Evolutionary conservation across 1,284 basidiomycete genomes (phyloP), one percentile per base, ranked within the genome.

Genomic region (Rhizopogon parksii): DNA sequence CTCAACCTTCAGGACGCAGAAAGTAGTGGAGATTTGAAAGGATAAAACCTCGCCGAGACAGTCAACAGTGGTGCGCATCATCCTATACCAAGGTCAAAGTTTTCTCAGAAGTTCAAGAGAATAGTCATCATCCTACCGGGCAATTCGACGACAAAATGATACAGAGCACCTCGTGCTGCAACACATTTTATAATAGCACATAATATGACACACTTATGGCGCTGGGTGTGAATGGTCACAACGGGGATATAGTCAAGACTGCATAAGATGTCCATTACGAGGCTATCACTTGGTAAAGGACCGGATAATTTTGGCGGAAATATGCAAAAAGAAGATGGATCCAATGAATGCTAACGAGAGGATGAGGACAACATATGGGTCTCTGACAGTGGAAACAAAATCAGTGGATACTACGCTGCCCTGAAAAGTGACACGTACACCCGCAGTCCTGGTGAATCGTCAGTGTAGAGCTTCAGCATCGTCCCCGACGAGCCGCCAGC

Each of bases 241-340:
- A 19, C 7, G 8, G 8, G 12, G 14, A 34, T 45, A 45, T 34
- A 45, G 42, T 34, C 46, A 49, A 48, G 17, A 46, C 15, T 36
- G 30, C 36, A 53, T 49, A 50, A 45, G 21, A 47, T 47, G 36
- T 49, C 47, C 51, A 54, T 55, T 59, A 68, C 15, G 3, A 37
- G 11, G 15, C 11, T 27, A 51, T 64, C 78, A 93, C 74, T 93
- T 94, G 60, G 90, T 84, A 73, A 96, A 91, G 49, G 83, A 82
- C 58, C 91, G 84, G 68, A 95, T 91, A 67, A 96, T 75, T 76
- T 97, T 97, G 62, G 92, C 93, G 51, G 93, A 88, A 68, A 99
- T 95, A 73, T 99, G 95, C 43, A 99, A 88, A 83, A 95, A 93
- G 80, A 99, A 97, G 68, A 99, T 97, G 53, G 93, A 96, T 52